Evolutionary conservation across 2,329 filamentous ascomycete species (phyloP).

Genomic region (Metarhizium humberi): DNA sequence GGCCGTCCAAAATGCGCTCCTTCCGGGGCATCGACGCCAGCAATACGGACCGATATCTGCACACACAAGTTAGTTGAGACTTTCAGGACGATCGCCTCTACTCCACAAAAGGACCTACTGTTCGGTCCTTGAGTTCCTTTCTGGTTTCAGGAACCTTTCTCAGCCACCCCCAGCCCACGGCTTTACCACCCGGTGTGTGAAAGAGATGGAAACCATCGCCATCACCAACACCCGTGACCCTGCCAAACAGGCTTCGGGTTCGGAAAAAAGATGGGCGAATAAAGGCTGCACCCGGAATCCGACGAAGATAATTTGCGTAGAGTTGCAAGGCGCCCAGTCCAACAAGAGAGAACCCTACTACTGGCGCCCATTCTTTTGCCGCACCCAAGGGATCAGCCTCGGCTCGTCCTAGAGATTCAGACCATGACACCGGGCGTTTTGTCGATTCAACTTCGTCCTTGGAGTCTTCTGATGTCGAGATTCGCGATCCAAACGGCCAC

Average conservation of each 20-base stretch:
- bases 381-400: constrained; percentile 21
- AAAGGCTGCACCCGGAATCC: constrained; percentile 68
- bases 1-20: constrained; percentile 83
- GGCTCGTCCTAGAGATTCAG: constrained; percentile 22
- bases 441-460: constrained; percentile 12
- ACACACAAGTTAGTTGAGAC: neutral
- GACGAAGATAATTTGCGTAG: constrained; percentile 70
- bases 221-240: constrained; percentile 89
- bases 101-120: constrained; percentile 42
- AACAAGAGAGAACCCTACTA: constrained; percentile 26
- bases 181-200: constrained; percentile 84
- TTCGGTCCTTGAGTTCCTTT: constrained; percentile 64
- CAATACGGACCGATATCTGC: constrained; percentile 79
- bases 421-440: constrained; percentile 27
- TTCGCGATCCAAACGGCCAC: constrained; percentile 29
- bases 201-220: constrained; percentile 92
- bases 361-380: constrained; percentile 30
- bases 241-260: constrained; percentile 67
- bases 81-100: neutral
- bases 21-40: constrained; percentile 90
- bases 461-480: constrained; percentile 12
- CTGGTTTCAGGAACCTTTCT: constrained; percentile 62
- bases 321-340: constrained; percentile 35
- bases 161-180: constrained; percentile 89
- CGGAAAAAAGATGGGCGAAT: constrained; percentile 70